phyloP scores from a whole-genome alignment of 495 filamentous ascomycete genomes.

The Tuber borchii region DNA sequence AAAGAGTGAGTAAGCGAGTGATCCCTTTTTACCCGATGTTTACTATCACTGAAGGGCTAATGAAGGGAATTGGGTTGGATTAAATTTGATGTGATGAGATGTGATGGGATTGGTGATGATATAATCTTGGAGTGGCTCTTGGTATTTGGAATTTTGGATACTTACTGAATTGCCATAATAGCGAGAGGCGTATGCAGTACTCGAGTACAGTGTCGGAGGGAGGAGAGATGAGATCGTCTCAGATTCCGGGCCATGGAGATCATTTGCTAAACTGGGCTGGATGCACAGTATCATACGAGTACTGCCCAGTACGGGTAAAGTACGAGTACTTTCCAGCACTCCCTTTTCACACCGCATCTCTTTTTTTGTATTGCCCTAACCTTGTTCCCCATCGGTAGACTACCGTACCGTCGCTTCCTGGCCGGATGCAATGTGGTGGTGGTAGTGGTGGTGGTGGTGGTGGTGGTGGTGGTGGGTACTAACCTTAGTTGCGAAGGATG shows the following conservation, averaged over 20 bases:
- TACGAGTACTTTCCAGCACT: background rate
- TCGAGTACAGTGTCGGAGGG: background rate
- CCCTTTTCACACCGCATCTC: background rate
- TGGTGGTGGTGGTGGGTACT: background rate
- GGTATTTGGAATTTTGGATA: background rate
- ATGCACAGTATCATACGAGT: background rate
- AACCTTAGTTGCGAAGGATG: background rate
- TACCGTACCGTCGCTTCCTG: too few species aligned
- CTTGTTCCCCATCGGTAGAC: background rate
- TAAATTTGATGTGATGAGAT: background rate
- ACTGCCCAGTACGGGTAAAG: background rate
- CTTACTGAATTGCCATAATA: too few species aligned
- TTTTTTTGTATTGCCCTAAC: background rate
- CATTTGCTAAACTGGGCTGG: background rate
- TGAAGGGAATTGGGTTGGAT: background rate
- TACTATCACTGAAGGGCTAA: background rate
- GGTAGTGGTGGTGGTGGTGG: too few species aligned
- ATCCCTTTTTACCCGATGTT: background rate
- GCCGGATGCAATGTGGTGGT: too few species aligned
- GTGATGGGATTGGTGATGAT: background rate
- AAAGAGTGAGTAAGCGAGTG: background rate
- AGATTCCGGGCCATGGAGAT: background rate
- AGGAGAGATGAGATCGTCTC: background rate
- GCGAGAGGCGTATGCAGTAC: background rate
- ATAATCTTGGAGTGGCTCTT: background rate